A percentile compares a stretch with the other conserved stretches of the same genome.
These are phyloP conservation scores for Mucor circinelloides DNA, from an alignment of 371 early-diverging fungal species.

Conservation along the genomic window DNA sequence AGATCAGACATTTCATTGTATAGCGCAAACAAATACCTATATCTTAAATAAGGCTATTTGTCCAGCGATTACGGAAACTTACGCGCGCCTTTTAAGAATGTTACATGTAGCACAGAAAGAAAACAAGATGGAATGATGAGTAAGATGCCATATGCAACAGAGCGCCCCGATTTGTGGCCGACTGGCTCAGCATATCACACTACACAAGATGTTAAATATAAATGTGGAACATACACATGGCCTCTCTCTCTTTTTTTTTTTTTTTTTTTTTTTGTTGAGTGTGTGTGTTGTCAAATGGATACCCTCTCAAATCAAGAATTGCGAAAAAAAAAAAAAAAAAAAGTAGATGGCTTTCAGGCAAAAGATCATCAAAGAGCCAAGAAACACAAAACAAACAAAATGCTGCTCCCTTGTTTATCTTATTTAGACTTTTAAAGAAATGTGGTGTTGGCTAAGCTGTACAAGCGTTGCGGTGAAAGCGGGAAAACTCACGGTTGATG, in stretches of 20 bases:
- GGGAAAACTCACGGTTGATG: background rate
- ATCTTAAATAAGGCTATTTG: background rate
- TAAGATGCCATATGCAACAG: background rate
- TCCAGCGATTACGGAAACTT: background rate
- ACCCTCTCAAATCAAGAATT: too few species aligned
- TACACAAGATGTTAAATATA: slow-evolving; percentile 64
- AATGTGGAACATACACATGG: background rate
- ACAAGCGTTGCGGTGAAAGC: background rate
- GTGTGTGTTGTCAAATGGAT: background rate
- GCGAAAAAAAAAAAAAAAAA: background rate
- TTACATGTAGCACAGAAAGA: background rate
- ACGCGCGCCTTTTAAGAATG: background rate
- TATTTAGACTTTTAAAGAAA: background rate
- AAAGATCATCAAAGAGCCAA: too few species aligned
- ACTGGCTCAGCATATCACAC: slow-evolving; percentile 81
- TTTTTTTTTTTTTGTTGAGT: too few species aligned
- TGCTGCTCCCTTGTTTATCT: background rate
- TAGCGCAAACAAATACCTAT: background rate
- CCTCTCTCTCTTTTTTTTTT: too few species aligned
- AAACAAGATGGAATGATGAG: background rate
- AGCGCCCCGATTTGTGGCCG: slow-evolving; percentile 33
- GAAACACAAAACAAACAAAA: background rate
- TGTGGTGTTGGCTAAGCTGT: background rate
- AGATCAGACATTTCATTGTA: background rate
- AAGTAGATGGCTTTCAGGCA: too few species aligned